A percentile compares a stretch with the other conserved stretches of the same genome.
phyloP scores from a whole-genome alignment of 2,329 filamentous ascomycete species.

The Scedosporium boydii region DNA sequence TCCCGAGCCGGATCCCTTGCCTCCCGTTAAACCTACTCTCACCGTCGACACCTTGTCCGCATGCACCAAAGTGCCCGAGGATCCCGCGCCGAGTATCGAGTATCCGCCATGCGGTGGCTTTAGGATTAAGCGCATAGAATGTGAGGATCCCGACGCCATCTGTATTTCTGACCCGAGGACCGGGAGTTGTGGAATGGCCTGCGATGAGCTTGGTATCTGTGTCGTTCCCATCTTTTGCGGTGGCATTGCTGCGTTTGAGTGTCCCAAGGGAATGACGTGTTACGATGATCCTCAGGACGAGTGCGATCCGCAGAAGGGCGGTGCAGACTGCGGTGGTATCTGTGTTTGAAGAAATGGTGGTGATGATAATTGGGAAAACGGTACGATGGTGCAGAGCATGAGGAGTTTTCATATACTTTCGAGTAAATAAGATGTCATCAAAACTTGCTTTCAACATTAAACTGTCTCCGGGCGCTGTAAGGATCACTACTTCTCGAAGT shows the following conservation, averaged over 20 bases:
- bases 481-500: too few relatives aligned
- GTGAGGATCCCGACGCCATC: conserved; percentile 12
- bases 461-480: too few relatives aligned
- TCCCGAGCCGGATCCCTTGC: background rate
- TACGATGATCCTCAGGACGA: conserved; percentile 3
- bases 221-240: conserved; percentile 8
- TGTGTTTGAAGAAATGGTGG: background rate
- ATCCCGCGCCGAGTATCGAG: background rate
- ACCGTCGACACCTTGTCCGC: background rate
- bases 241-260: background rate
- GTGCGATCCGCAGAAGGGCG: background rate
- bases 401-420: background rate
- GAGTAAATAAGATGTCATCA: too few relatives aligned
- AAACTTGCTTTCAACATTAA: too few relatives aligned
- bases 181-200: conserved; percentile 22
- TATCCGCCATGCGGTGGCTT: conserved; percentile 24
- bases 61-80: background rate
- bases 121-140: conserved; percentile 1
- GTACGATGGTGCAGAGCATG: background rate
- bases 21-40: background rate
- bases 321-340: conserved; percentile 3
- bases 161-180: conserved; percentile 24
- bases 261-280: background rate
- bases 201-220: conserved; percentile 25
- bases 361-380: background rate